A percentile compares a stretch with the other conserved stretches of the same genome.
phyloP scores from a whole-genome alignment of 1,139 yeast genomes.

The Candida tetrigidarum region DNA sequence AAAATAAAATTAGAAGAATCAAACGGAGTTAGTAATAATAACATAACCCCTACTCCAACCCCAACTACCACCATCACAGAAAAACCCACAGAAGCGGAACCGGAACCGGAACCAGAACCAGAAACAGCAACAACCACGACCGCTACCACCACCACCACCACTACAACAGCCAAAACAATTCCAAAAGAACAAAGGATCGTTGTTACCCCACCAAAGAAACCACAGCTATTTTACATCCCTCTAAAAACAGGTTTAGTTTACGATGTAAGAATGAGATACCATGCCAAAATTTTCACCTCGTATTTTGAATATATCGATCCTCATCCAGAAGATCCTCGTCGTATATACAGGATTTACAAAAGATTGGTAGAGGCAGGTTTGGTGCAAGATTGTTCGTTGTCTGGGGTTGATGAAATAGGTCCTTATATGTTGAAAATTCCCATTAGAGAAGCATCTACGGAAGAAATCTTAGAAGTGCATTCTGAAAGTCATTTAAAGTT shows the following conservation, averaged over 20 bases:
- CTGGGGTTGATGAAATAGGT: slow-evolving; percentile 86
- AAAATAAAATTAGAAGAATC: slow-evolving; percentile 17
- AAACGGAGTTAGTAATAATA: slow-evolving; percentile 4
- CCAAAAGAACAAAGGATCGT: slow-evolving; percentile 26
- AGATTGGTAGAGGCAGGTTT: slow-evolving; percentile 94
- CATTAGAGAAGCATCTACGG: slow-evolving; percentile 84
- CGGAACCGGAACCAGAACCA: too few relatives aligned
- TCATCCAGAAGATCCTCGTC: slow-evolving; percentile 98
- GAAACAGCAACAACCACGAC: too few relatives aligned
- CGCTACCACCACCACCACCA: too few relatives aligned
- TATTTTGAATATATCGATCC: slow-evolving; percentile 96
- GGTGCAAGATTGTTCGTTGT: slow-evolving; percentile 76
- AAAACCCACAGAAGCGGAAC: too few relatives aligned
- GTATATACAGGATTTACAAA: slow-evolving; percentile 92
- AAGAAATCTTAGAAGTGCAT: slow-evolving; percentile 88
- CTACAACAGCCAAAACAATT: slow-evolving; percentile 1
- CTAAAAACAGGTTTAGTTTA: slow-evolving; percentile 93
- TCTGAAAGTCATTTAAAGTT: slow-evolving; percentile 78
- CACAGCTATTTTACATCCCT: slow-evolving; percentile 66
- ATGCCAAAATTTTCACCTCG: slow-evolving; percentile 90
- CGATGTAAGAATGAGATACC: slow-evolving; percentile 97
- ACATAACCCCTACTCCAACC: too few relatives aligned
- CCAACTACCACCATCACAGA: too few relatives aligned
- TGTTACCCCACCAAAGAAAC: slow-evolving; percentile 58
- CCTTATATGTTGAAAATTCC: slow-evolving; percentile 88